Evolutionary conservation across 2,329 filamentous ascomycete species (phyloP).

Genomic region (Calonectria pseudoreteaudii): DNA sequence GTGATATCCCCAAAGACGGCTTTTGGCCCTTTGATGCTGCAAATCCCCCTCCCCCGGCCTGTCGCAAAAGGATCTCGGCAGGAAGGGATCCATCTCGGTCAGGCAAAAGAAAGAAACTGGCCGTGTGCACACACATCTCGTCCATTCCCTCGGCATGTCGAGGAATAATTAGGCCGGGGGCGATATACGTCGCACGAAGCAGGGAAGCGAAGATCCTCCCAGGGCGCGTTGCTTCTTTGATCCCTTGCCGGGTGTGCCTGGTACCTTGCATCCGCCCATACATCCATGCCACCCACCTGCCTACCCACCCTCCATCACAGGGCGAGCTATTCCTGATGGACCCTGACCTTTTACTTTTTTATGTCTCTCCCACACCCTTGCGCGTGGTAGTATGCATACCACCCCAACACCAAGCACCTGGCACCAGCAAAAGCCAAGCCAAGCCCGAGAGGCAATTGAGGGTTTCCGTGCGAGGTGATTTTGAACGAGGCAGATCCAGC

Average conservation of each 20-base stretch:
- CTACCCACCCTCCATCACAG: conserved; percentile 15
- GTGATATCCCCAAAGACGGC: not conserved
- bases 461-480: conserved; percentile 1
- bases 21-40: not conserved
- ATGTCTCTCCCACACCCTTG: conserved; percentile 12
- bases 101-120: conserved; percentile 1
- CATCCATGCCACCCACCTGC: conserved; percentile 1
- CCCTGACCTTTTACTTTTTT: conserved; percentile 7
- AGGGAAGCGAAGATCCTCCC: conserved; percentile 14
- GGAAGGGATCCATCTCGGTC: not conserved
- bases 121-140: not conserved
- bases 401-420: conserved; percentile 19
- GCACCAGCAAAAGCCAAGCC: not conserved
- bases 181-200: conserved; percentile 10
- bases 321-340: conserved; percentile 10
- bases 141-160: not conserved
- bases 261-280: conserved; percentile 24
- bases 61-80: conserved; percentile 4
- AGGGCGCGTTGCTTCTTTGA: conserved; percentile 1
- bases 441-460: not conserved
- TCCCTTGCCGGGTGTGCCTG: conserved; percentile 21
- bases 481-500: not conserved
- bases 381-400: conserved; percentile 14
- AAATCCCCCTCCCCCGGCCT: not conserved
- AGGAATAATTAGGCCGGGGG: conserved; percentile 11